Percentiles rank a stretch among this genome's conserved stretches.
Conservation (phyloP, 73 alveolate species). For the Halteria grandinella region DNA sequence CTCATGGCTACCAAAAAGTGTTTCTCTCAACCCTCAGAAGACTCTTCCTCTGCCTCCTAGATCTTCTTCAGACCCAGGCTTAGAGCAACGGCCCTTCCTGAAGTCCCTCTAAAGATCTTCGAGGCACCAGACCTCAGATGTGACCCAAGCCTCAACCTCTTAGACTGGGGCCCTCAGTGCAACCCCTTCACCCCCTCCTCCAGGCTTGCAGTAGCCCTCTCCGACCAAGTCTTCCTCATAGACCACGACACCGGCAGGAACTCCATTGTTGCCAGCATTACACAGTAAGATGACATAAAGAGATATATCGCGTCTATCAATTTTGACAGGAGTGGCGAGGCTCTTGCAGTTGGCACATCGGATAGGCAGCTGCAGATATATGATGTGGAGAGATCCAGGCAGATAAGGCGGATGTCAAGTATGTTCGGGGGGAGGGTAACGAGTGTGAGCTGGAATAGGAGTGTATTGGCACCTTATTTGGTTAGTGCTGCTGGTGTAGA, state of each 20-base stretch:
- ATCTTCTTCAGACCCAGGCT: not conserved
- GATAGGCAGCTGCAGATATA: not conserved
- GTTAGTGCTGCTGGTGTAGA: slow-evolving; percentile 9
- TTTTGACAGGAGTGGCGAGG: slow-evolving; percentile 48
- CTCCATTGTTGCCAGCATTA: not conserved
- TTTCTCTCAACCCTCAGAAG: not conserved
- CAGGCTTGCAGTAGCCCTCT: slow-evolving; percentile 11
- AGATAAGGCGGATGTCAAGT: not conserved
- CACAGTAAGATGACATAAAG: not conserved
- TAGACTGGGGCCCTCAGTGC: slow-evolving; percentile 37
- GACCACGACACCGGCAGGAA: not conserved
- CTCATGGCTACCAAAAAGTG: not conserved
- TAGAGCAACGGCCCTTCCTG: slow-evolving; percentile 23
- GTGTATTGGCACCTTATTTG: slow-evolving; percentile 35
- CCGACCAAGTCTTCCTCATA: not conserved
- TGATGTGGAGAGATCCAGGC: slow-evolving; percentile 28
- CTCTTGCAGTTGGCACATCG: slow-evolving; percentile 31
- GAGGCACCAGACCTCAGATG: slow-evolving; percentile 27
- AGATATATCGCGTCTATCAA: not conserved
- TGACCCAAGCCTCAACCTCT: not conserved
- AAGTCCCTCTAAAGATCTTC: not conserved
- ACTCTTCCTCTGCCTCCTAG: not conserved
- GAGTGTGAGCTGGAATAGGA: slow-evolving; percentile 20
- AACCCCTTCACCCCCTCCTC: slow-evolving; percentile 9
- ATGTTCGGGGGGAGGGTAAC: slow-evolving; percentile 19